These are phyloP conservation scores for Coniochaeta sp. DNA, from an alignment of 2,329 filamentous ascomycete genomes.

Conservation along the genomic window DNA sequence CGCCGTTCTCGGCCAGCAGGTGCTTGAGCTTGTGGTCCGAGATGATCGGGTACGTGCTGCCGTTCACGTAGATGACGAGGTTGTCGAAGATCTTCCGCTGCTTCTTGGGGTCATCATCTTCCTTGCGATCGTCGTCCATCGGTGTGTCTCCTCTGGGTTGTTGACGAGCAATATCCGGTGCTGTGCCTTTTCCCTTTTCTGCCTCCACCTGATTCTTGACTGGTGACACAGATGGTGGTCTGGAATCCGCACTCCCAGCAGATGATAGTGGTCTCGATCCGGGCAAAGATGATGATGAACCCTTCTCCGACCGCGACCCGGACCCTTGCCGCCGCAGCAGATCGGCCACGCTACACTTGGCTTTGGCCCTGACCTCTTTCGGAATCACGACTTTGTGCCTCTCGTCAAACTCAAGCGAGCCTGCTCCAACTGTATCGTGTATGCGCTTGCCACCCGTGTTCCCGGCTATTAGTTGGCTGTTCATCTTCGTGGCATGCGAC, in stretches of 20 bases:
- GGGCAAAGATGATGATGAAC: slow-evolving; percentile 26
- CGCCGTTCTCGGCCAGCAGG: slow-evolving; percentile 69
- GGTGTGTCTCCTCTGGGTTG: slow-evolving; percentile 31
- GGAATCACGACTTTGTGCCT: slow-evolving; percentile 35
- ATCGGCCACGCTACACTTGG: slow-evolving; percentile 39
- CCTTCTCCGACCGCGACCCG: slow-evolving; percentile 15
- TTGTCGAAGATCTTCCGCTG: slow-evolving; percentile 59
- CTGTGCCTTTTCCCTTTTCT: not conserved
- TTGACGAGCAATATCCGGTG: not conserved
- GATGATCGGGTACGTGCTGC: slow-evolving; percentile 71
- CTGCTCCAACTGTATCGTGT: slow-evolving; percentile 59
- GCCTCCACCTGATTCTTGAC: not conserved
- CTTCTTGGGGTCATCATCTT: slow-evolving; percentile 10
- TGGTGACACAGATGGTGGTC: not conserved
- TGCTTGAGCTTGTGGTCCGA: slow-evolving; percentile 84
- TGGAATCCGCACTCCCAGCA: not conserved
- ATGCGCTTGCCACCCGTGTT: slow-evolving; percentile 52
- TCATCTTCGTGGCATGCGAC: slow-evolving; percentile 61
- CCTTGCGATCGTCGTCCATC: slow-evolving; percentile 39
- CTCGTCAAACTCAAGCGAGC: slow-evolving; percentile 48
- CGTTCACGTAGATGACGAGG: slow-evolving; percentile 78
- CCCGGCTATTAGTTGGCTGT: slow-evolving; percentile 57
- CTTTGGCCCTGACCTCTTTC: slow-evolving; percentile 31
- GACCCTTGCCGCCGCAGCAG: slow-evolving; percentile 37
- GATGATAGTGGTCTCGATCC: not conserved